These are phyloP conservation scores for Mastigamoeba balamuthi DNA, from an alignment of 78 protist genomes.

Conservation along the genomic window DNA sequence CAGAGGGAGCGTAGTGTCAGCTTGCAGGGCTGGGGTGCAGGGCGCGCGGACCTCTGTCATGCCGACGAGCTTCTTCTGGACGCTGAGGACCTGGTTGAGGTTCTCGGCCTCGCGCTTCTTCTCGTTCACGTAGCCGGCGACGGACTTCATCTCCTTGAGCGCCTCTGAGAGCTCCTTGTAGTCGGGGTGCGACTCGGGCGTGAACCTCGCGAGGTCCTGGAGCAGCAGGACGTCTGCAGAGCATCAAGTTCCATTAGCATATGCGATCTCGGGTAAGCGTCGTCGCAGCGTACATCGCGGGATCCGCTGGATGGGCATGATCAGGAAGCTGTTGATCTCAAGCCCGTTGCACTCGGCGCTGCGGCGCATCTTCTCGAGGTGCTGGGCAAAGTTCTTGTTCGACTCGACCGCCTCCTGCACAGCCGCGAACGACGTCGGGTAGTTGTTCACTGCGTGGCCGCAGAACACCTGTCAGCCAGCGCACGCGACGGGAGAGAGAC, in stretches of 20 bases:
- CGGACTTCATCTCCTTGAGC: conserved; percentile 45
- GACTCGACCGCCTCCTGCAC: conserved; percentile 24
- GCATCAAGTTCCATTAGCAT: too few species aligned
- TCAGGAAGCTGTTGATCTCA: conserved; percentile 30
- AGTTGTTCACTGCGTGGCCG: too few species aligned
- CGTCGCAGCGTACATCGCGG: conserved; percentile 21
- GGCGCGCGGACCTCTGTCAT: too few species aligned
- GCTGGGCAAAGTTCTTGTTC: conserved; percentile 19
- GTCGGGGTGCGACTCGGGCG: conserved; percentile 33
- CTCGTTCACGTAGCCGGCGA: conserved; percentile 56
- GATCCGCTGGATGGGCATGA: conserved; percentile 48
- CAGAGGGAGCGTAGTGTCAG: too few species aligned
- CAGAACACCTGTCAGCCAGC: too few species aligned
- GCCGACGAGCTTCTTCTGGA: conserved; percentile 9
- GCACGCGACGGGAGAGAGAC: too few species aligned
- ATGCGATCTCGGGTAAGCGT: too few species aligned
- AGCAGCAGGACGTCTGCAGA: conserved; percentile 24
- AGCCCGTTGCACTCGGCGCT: conserved; percentile 11
- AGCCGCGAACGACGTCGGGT: conserved; percentile 13
- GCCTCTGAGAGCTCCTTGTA: conserved; percentile 28
- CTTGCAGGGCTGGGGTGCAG: too few species aligned
- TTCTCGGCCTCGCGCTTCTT: conserved; percentile 58
- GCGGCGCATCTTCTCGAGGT: conserved; percentile 13
- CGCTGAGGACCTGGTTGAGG: conserved; percentile 37
- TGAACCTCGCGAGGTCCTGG: conserved; percentile 23